Base-by-base conservation (phyloP, 768 basidiomycete species). In the Tylopilus intermedius region DNA sequence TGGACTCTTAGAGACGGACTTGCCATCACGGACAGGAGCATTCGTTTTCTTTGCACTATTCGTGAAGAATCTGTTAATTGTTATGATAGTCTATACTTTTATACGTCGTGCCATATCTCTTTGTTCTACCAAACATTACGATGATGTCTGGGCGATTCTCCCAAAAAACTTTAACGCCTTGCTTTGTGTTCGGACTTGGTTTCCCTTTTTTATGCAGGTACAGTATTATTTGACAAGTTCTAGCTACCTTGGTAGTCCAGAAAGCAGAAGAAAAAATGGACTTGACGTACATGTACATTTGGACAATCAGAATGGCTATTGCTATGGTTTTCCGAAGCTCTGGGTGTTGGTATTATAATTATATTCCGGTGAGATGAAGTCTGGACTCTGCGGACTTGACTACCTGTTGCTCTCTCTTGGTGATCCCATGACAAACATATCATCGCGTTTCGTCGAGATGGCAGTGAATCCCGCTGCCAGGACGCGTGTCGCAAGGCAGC, bases 251-350 rank as follows among this genome's bases (percentile, higher is more conserved):
- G 42, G 62, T 51, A 55, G 56, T 57, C 22, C 47, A 46, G 81
- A 80, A 55, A 88, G 91, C 69, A 35, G 78, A 88, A 9, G 87
- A 86, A 72, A 90, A 88, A 76, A 33, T 88, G 90, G 88, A 91
- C 32, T 72, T 89, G 64, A 83, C 93, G 56, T 94, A 94, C 74
- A 94, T 24, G 71, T 94, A 61, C 26, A 32, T 15, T 49, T 14
- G 54, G 54, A 55, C 59, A 32, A 45, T 62, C 51, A 37, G 15
- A 22, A 2, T 21, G 4, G 6, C 21, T 5, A 22, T 40, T 6
- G 8, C 39, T 21, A 39, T 4, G 7, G 5, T 21, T n/a, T 10
- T 39, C 8, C 15, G 3, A 18, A 9, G 7, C 8, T 21, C 11
- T 33, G 33, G 2, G 30, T 11, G 13, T 2, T 39, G 7, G 7